A percentile compares a stretch with the other conserved stretches of the same genome.
phyloP scores from a whole-genome alignment of 2,329 filamentous ascomycete genomes.

The Fusarium udum region DNA sequence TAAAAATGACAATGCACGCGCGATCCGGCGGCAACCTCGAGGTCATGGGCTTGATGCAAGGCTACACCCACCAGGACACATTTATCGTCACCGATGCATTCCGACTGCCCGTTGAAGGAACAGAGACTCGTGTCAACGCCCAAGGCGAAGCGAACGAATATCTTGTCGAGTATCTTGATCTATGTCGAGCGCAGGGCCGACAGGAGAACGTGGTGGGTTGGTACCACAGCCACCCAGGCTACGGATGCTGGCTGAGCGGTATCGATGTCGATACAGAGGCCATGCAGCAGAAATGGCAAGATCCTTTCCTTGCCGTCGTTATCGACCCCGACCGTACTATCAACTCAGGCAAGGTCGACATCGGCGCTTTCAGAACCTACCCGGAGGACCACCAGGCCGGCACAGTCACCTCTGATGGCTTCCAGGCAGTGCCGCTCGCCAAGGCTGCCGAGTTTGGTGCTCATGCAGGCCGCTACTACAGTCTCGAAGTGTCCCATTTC shows the following conservation, averaged over 20 bases:
- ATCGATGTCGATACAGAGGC: conserved; percentile 93
- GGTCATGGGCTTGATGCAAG: conserved; percentile 98
- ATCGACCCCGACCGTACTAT: conserved; percentile 97
- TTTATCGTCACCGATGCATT: conserved; percentile 96
- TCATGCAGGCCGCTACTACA: conserved; percentile 90
- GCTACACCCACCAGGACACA: conserved; percentile 84
- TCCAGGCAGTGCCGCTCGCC: conserved; percentile 83
- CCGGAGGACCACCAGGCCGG: conserved; percentile 74
- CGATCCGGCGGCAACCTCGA: conserved; percentile 92
- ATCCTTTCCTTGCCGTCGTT: conserved; percentile 94
- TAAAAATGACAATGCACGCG: conserved; percentile 99
- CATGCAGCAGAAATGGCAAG: conserved; percentile 84
- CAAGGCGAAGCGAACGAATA: conserved; percentile 97
- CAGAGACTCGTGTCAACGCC: conserved; percentile 97
- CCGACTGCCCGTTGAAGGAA: conserved; percentile 92
- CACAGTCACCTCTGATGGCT: conserved; percentile 60
- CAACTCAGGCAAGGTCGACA: conserved; percentile 93
- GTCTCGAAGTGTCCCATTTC: conserved; percentile 90
- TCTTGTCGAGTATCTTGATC: conserved; percentile 84
- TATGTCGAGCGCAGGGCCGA: conserved; percentile 78
- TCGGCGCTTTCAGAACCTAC: conserved; percentile 94
- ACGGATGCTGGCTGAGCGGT: conserved; percentile 96
- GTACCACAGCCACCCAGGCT: conserved; percentile 98
- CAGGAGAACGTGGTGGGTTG: conserved; percentile 95
- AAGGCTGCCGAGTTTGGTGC: conserved; percentile 97